A percentile compares a stretch with the other conserved stretches of the same genome.
These are phyloP conservation scores for Aspergillus fumigatiaffinis DNA, from an alignment of 2,329 filamentous ascomycete genomes.

Conservation along the genomic window DNA sequence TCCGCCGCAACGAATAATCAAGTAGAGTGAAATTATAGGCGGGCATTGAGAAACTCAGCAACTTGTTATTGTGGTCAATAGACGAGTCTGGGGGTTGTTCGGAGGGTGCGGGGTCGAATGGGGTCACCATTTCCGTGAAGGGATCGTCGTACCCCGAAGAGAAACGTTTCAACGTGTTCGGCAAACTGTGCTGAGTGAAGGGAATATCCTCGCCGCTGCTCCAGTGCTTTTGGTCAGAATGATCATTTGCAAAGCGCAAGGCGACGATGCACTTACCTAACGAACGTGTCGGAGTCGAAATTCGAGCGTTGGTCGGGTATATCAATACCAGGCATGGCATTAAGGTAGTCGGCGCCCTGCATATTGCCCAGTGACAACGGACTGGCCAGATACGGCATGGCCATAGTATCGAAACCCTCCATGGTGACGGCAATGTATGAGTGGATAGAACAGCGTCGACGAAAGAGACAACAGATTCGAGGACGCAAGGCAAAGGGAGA, in stretches of 20 bases:
- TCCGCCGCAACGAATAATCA: conserved; percentile 55
- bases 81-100: conserved; percentile 53
- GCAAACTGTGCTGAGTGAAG: conserved; percentile 44
- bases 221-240: background rate
- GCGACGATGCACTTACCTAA: conserved; percentile 47
- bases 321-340: conserved; percentile 51
- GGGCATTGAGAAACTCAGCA: conserved; percentile 69
- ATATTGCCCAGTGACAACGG: conserved; percentile 54
- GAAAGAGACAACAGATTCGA: background rate
- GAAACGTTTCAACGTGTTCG: conserved; percentile 46
- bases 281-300: conserved; percentile 58
- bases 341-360: conserved; percentile 45
- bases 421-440: conserved; percentile 28
- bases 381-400: conserved; percentile 60
- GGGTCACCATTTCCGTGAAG: conserved; percentile 48
- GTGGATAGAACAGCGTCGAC: background rate
- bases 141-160: conserved; percentile 47
- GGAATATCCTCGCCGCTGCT: conserved; percentile 50
- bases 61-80: conserved; percentile 64
- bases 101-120: conserved; percentile 40
- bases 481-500: background rate
- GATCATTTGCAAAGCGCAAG: background rate
- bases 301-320: conserved; percentile 56
- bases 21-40: conserved; percentile 58
- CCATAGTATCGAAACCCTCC: conserved; percentile 58